Base-by-base conservation (phyloP, 1,284 basidiomycete genomes). In the Xanthoconium separans region DNA sequence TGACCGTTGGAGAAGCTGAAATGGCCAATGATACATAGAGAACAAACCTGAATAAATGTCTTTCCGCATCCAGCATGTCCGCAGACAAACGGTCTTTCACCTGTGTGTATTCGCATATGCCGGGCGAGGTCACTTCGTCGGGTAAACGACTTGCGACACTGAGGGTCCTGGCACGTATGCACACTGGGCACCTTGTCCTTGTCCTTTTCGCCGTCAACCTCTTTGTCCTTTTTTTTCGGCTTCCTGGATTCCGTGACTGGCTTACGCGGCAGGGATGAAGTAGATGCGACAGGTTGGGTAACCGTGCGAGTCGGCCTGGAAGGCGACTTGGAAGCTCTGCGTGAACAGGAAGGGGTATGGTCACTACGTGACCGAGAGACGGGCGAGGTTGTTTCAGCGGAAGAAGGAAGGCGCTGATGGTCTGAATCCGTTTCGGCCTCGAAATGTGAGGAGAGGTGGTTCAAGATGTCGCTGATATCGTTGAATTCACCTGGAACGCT, bases 71-170 rank as follows among this genome's bases (percentile, higher is more conserved):
- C 85, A 18, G 74, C 70, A 62, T 89, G 80, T 33, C 76, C 75
- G 59, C 89, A 91, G 16, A 82, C 72, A 68, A 89, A 94, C 3
- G 92, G 92, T 47, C 91, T 82, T 70, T 95, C 92, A 30, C 92
- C 93, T 0, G 92, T 93, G 66, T 95, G 92, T 73, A 93, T 93
- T 49, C 91, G 83, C 77, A 84, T 87, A 68, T 95, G 91, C 40
- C 90, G 82, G 39, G 80, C 77, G 47, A 91, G 75, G 65, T 92
- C 89, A 64, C 89, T 91, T 54, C 82, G 79, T 36, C 89, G 81
- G 37, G 83, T 85, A 66, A 92, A 92, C 6, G 82, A 76, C 72
- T 92, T 92, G 58, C 77, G 75, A 62, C 89, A 92, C 47, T 83
- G 76, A 34, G 85, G 84, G 58, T 82, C 76, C 55, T 83, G 87